A percentile compares a stretch with the other conserved stretches of the same genome.
These are phyloP conservation scores for Lactifluus volemus DNA, from an alignment of 768 basidiomycete genomes.

Conservation along the genomic window DNA sequence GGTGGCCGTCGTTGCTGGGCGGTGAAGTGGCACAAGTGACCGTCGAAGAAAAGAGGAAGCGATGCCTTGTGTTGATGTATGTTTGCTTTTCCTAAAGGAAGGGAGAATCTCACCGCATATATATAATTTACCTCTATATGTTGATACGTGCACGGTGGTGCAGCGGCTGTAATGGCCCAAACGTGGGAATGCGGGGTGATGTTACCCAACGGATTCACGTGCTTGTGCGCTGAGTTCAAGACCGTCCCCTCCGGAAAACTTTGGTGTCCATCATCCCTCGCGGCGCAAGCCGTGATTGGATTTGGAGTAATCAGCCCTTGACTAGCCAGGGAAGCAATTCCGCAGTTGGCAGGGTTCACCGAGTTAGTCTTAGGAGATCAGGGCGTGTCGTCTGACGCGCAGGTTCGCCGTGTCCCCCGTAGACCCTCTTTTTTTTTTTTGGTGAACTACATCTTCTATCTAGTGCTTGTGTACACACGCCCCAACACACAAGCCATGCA, in stretches of 20 bases:
- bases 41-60: constrained; percentile 1
- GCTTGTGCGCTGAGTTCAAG: constrained; percentile 86
- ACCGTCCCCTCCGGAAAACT: constrained; percentile 93
- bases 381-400: constrained; percentile 81
- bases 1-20: constrained; percentile 5
- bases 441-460: background rate
- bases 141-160: constrained; percentile 30
- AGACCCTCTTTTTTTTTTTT: constrained; percentile 64
- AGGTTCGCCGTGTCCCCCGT: constrained; percentile 59
- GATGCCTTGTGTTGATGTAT: background rate
- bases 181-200: constrained; percentile 73
- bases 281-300: constrained; percentile 51
- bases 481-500: background rate
- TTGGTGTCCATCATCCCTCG: constrained; percentile 67
- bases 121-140: accelerated
- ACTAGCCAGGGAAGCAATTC: constrained; percentile 90
- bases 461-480: no score
- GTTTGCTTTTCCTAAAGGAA: background rate
- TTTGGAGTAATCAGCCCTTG: constrained; percentile 82
- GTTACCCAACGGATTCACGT: constrained; percentile 46
- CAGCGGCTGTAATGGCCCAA: constrained; percentile 77
- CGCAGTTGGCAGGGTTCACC: constrained; percentile 80
- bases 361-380: constrained; percentile 91
- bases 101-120: background rate
- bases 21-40: background rate